phyloP scores from a whole-genome alignment of 2,329 filamentous ascomycete genomes.

The Fusarium caatingaense region DNA sequence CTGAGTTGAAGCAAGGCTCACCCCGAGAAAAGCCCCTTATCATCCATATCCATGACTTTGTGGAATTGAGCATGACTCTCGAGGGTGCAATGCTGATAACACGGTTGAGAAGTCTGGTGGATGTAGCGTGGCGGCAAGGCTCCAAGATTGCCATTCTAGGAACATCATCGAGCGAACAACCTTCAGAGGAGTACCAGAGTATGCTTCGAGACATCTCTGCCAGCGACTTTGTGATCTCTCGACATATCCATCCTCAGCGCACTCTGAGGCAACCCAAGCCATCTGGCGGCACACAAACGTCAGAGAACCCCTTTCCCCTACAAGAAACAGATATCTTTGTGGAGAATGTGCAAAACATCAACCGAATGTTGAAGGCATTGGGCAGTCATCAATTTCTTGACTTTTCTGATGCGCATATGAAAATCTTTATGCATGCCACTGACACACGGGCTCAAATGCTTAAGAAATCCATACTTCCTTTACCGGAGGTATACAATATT shows the following conservation, averaged over 20 bases:
- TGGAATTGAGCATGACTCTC: conserved; percentile 76
- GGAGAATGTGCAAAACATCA: conserved; percentile 61
- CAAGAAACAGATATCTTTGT: conserved; percentile 55
- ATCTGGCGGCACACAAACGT: conserved; percentile 35
- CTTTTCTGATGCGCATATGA: conserved; percentile 42
- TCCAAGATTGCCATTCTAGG: conserved; percentile 81
- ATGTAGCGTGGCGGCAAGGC: conserved; percentile 77
- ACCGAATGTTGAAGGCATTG: conserved; percentile 58
- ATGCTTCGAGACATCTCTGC: conserved; percentile 55
- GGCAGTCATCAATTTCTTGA: conserved; percentile 42
- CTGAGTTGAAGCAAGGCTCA: conserved; percentile 52
- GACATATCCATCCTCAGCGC: conserved; percentile 47
- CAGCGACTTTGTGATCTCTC: conserved; percentile 56
- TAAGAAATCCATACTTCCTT: conserved; percentile 52
- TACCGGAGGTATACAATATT: conserved; percentile 55
- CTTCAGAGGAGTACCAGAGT: conserved; percentile 56
- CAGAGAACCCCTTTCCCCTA: conserved; percentile 42
- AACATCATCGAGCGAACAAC: conserved; percentile 72
- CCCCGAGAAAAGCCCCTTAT: conserved; percentile 66
- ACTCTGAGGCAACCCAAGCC: conserved; percentile 45
- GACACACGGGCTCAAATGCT: conserved; percentile 47
- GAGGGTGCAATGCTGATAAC: conserved; percentile 77
- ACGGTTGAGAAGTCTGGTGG: conserved; percentile 77
- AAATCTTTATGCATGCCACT: conserved; percentile 44
- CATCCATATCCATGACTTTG: conserved; percentile 83